These are phyloP conservation scores for Lentinula detonsa DNA, from an alignment of 768 basidiomycete species.

Conservation along the genomic window DNA sequence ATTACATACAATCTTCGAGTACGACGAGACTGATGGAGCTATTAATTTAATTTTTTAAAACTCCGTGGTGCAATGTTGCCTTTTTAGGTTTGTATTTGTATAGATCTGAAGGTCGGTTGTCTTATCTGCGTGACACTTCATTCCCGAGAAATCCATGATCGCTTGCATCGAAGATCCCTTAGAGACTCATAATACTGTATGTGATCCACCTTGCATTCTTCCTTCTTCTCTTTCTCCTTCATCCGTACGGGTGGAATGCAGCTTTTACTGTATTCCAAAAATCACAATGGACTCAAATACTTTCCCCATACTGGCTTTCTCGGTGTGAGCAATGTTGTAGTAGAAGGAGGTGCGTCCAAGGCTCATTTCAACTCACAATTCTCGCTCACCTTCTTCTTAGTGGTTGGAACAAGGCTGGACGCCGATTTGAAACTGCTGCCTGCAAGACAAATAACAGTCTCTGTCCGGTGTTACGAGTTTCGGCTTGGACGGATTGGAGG, in stretches of 20 bases:
- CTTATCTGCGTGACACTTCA: constrained; percentile 6
- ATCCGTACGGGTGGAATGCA: constrained; percentile 9
- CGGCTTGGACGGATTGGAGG: constrained; percentile 54
- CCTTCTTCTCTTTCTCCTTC: constrained; percentile 18
- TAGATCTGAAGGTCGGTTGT: neutral
- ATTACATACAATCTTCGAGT: neutral
- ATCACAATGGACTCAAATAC: constrained; percentile 31
- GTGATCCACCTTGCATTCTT: constrained; percentile 18
- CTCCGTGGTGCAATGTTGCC: constrained; percentile 4
- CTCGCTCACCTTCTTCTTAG: constrained; percentile 22
- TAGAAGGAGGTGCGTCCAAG: constrained; percentile 51
- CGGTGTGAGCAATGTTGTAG: constrained; percentile 71
- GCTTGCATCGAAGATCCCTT: constrained; percentile 3
- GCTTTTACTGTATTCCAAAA: constrained; percentile 4
- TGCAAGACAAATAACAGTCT: constrained; percentile 61
- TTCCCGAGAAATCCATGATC: neutral
- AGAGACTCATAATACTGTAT: constrained; percentile 20
- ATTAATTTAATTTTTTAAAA: constrained; percentile 3
- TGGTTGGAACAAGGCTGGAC: constrained; percentile 67
- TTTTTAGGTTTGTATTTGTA: neutral
- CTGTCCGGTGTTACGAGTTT: constrained; percentile 82
- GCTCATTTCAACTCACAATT: constrained; percentile 8
- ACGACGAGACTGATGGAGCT: constrained; percentile 1
- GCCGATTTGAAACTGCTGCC: constrained; percentile 63
- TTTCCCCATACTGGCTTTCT: constrained; percentile 77